phyloP scores from a whole-genome alignment of 202 grass and related monocot species.

The Schoenoplectus tabernaemontani region DNA sequence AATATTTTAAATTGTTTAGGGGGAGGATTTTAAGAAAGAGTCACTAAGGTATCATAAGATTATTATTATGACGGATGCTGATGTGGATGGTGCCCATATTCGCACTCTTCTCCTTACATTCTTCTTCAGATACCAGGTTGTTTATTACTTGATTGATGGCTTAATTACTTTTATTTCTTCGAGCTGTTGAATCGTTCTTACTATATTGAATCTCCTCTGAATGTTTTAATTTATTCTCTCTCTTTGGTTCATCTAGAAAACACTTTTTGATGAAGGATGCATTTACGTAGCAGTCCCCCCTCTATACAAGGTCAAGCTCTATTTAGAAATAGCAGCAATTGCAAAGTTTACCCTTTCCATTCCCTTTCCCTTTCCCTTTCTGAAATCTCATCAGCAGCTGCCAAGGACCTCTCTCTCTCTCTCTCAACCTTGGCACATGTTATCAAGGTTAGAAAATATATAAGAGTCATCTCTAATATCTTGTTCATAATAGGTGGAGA shows the following conservation, averaged over 20 bases:
- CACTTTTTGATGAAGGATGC: constrained; percentile 93
- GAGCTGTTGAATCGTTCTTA: background rate
- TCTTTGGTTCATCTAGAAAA: constrained; percentile 54
- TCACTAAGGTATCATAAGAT: constrained; percentile 94
- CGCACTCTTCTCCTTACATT: constrained; percentile 94
- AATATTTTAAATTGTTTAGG: constrained; percentile 46
- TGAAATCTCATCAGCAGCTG: background rate
- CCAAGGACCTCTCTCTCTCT: too few relatives aligned
- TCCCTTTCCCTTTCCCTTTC: background rate
- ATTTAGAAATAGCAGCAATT: background rate
- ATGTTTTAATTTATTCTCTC: constrained; percentile 16
- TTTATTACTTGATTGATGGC: constrained; percentile 15
- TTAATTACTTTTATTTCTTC: constrained; percentile 12
- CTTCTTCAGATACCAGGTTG: constrained; percentile 99
- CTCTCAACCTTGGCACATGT: background rate
- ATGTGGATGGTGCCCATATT: constrained; percentile 97
- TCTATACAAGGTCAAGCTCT: constrained; percentile 71
- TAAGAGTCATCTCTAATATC: background rate
- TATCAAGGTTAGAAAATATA: constrained; percentile 1
- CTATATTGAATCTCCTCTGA: background rate
- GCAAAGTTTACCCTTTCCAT: too few relatives aligned
- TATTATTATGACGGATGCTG: constrained; percentile 91
- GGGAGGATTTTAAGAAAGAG: constrained; percentile 99
- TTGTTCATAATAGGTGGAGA: constrained; percentile 60
- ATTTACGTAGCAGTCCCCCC: constrained; percentile 96